These are phyloP conservation scores for Whalleya microplaca DNA, from an alignment of 2,329 filamentous ascomycete genomes.

Conservation along the genomic window DNA sequence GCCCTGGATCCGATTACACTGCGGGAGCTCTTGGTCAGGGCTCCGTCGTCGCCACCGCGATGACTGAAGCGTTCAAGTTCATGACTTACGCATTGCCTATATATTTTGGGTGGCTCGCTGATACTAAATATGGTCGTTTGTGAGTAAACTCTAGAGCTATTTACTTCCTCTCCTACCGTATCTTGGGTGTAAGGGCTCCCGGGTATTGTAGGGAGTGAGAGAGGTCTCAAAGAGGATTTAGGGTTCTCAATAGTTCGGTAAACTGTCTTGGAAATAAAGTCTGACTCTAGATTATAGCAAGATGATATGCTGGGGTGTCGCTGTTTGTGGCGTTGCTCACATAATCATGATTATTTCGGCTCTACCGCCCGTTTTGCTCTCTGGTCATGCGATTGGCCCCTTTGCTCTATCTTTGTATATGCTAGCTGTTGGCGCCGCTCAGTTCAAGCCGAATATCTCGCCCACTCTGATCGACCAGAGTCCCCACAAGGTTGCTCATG, in stretches of 20 bases:
- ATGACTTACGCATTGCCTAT: conserved; percentile 52
- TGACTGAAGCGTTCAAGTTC: conserved; percentile 50
- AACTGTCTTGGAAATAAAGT: not conserved
- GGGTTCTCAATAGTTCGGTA: no score
- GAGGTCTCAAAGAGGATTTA: no score
- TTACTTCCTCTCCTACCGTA: not conserved
- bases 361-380: conserved; percentile 44
- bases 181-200: not conserved
- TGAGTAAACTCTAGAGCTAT: not conserved
- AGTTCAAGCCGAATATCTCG: conserved; percentile 75
- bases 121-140: conserved; percentile 45
- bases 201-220: no score
- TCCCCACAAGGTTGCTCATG: conserved; percentile 55
- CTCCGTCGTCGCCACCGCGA: conserved; percentile 49
- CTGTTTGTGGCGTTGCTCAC: conserved; percentile 41
- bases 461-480: conserved; percentile 72
- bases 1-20: conserved; percentile 35
- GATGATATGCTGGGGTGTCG: conserved; percentile 38
- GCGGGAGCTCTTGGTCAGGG: conserved; percentile 56
- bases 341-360: conserved; percentile 40
- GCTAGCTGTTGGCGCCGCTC: conserved; percentile 62
- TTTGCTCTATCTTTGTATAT: conserved; percentile 64
- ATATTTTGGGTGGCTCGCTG: conserved; percentile 45
- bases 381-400: conserved; percentile 54
- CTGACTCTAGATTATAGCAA: conserved; percentile 11